Conservation (phyloP, 768 basidiomycete species). For the Suillus occidentalis region DNA sequence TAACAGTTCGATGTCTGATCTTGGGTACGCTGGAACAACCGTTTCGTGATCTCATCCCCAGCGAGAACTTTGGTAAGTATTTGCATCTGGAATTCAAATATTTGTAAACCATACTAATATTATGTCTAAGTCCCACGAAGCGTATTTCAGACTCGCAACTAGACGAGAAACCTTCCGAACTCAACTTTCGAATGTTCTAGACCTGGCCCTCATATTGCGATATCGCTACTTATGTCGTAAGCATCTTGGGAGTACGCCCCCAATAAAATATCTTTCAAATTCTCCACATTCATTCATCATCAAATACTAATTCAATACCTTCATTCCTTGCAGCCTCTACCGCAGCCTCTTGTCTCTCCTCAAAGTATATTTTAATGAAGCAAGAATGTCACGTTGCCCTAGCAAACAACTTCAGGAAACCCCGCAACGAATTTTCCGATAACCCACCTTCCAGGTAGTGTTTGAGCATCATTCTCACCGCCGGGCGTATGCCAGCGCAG, state of each 20-base stretch:
- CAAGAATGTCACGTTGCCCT: constrained; percentile 64
- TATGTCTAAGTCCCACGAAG: not conserved
- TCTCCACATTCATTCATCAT: constrained; percentile 22
- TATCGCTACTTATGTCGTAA: not conserved
- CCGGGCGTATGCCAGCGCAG: constrained; percentile 41
- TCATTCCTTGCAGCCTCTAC: constrained; percentile 47
- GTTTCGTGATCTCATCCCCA: no score
- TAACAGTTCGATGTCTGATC: not conserved
- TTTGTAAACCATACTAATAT: not conserved
- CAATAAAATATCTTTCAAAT: not conserved
- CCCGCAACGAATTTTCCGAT: not conserved
- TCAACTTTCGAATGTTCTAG: not conserved
- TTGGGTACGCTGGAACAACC: not conserved
- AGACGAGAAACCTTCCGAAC: not conserved
- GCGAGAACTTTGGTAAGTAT: not conserved
- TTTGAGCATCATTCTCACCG: constrained; percentile 63
- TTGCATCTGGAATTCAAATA: not conserved
- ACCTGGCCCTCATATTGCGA: not conserved
- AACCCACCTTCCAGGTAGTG: constrained; percentile 65
- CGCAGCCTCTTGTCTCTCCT: constrained; percentile 46
- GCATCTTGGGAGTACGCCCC: not conserved
- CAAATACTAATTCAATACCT: constrained; percentile 57
- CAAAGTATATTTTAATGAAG: constrained; percentile 52
- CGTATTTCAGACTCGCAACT: not conserved
- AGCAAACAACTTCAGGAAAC: not conserved